Conservation (phyloP, 2,329 filamentous ascomycete genomes). For the Microcera coccophila region DNA sequence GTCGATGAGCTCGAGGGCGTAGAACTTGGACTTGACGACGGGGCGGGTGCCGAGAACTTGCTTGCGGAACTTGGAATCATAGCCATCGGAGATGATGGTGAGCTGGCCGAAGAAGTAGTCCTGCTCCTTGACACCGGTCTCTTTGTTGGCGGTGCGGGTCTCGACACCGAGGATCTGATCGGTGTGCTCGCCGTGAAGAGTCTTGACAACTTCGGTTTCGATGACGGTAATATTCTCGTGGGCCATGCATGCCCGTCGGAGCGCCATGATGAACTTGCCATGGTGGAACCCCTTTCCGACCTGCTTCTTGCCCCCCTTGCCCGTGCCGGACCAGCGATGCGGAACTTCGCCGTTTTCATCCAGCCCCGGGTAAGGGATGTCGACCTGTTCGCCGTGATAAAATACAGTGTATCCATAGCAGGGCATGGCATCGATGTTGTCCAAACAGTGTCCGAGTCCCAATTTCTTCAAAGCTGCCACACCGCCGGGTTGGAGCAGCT, state of each 20-base stretch:
- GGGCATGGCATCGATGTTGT: conserved; percentile 80
- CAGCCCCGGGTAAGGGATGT: conserved; percentile 74
- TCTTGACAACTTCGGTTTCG: conserved; percentile 78
- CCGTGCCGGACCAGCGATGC: conserved; percentile 34
- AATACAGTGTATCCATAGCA: conserved; percentile 85
- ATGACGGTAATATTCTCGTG: conserved; percentile 85
- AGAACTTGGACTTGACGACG: conserved; percentile 80
- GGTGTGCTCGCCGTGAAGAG: conserved; percentile 66
- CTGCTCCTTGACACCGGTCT: conserved; percentile 50
- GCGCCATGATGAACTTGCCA: conserved; percentile 81
- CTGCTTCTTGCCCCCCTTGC: conserved; percentile 40
- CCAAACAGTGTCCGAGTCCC: conserved; percentile 76
- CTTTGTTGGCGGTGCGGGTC: conserved; percentile 59
- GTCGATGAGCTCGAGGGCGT: conserved; percentile 87
- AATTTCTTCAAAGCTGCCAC: conserved; percentile 75
- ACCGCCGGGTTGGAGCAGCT: conserved; percentile 90
- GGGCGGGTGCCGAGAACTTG: conserved; percentile 65
- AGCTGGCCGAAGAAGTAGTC: conserved; percentile 86
- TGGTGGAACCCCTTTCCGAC: conserved; percentile 88
- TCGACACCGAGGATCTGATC: conserved; percentile 80
- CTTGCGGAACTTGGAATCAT: conserved; percentile 87
- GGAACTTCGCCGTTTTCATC: conserved; percentile 44
- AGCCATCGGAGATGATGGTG: conserved; percentile 89
- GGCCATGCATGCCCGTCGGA: conserved; percentile 69
- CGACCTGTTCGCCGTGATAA: conserved; percentile 69